Conservation (phyloP, 306 rosid species). For the Quercus agrifolia region DNA sequence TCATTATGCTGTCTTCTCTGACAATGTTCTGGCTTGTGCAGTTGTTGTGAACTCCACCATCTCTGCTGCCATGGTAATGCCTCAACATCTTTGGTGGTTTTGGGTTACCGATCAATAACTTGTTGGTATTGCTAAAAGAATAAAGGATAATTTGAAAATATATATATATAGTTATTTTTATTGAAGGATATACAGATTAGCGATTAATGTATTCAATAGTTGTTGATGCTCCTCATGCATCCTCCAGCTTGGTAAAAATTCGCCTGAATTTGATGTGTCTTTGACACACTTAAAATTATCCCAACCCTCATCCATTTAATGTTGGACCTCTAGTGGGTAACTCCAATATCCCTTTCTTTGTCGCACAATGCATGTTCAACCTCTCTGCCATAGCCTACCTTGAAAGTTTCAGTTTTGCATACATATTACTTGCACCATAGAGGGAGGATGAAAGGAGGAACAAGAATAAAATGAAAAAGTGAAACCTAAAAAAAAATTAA, state of each 20-base stretch:
- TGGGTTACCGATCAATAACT: conserved; percentile 1
- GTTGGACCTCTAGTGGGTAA: neutral
- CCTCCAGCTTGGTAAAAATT: neutral
- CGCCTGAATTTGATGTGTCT: no score
- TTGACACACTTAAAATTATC: neutral
- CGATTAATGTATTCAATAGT: conserved; percentile 13
- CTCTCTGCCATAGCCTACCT: neutral
- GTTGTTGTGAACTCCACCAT: conserved; percentile 93
- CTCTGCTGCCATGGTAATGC: conserved; percentile 65
- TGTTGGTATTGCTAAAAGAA: conserved; percentile 1
- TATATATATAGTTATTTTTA: conserved; percentile 3
- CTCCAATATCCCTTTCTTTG: neutral
- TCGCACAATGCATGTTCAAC: neutral
- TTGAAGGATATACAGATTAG: neutral
- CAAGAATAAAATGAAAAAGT: neutral
- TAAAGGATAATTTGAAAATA: conserved; percentile 5
- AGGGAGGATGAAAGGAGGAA: neutral
- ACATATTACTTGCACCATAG: neutral
- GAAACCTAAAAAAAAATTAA: neutral
- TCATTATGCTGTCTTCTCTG: conserved; percentile 95
- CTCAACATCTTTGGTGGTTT: neutral
- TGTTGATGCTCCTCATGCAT: neutral
- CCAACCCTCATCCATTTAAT: neutral
- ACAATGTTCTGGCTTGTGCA: conserved; percentile 88
- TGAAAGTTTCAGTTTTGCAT: neutral